Conservation (phyloP, 2,329 filamentous ascomycete genomes). For the Fusarium praegraminearum region DNA sequence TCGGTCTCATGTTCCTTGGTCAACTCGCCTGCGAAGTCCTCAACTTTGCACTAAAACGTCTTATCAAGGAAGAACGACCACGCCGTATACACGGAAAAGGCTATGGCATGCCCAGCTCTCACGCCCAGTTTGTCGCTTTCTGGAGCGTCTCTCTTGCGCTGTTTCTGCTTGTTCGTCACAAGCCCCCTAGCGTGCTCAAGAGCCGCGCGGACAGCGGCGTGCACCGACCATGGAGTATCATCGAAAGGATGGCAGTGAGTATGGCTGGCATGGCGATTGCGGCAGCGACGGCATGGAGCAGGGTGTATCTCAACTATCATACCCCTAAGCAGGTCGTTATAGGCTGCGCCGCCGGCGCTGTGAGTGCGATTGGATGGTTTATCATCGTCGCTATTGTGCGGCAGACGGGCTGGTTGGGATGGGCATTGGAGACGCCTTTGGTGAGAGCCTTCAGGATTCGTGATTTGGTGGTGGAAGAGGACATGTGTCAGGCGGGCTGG, state of each 20-base stretch:
- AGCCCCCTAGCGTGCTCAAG: slow-evolving; percentile 59
- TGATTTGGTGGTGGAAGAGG: slow-evolving; percentile 88
- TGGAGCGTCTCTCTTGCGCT: slow-evolving; percentile 87
- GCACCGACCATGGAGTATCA: slow-evolving; percentile 66
- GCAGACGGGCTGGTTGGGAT: slow-evolving; percentile 75
- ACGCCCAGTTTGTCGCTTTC: slow-evolving; percentile 94
- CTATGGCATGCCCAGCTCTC: slow-evolving; percentile 96
- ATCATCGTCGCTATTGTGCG: slow-evolving; percentile 74
- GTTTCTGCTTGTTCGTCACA: slow-evolving; percentile 86
- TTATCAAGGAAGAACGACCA: slow-evolving; percentile 93
- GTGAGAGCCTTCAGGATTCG: slow-evolving; percentile 77
- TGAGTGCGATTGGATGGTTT: slow-evolving; percentile 85
- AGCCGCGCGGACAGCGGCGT: slow-evolving; percentile 11
- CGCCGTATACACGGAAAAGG: slow-evolving; percentile 88
- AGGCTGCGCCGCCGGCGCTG: slow-evolving; percentile 76
- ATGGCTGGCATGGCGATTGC: slow-evolving; percentile 71
- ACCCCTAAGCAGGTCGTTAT: slow-evolving; percentile 88
- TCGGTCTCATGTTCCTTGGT: slow-evolving; percentile 89
- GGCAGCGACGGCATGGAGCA: slow-evolving; percentile 79
- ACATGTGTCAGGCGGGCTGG: slow-evolving; percentile 92
- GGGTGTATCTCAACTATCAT: slow-evolving; percentile 94
- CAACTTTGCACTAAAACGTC: slow-evolving; percentile 89
- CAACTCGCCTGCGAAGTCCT: slow-evolving; percentile 92
- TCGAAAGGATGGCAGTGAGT: slow-evolving; percentile 68
- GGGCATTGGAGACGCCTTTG: slow-evolving; percentile 75